Evolutionary conservation across 495 filamentous ascomycete species (phyloP), one percentile per base, ranked within the genome.

Genomic region (Xylaria curta): DNA sequence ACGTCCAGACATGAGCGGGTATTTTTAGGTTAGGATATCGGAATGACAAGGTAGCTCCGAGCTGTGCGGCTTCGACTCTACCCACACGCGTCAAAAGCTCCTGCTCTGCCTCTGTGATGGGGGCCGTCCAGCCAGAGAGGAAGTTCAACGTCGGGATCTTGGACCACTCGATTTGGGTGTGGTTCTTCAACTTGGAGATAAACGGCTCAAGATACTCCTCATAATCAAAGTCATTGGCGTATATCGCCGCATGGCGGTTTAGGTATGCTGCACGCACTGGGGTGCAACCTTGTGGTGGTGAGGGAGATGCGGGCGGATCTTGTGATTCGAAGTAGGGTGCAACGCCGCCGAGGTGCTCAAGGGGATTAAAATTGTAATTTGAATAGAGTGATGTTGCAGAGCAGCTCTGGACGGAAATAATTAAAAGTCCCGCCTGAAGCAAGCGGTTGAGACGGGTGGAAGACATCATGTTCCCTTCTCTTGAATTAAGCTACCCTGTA

Each of bases 311-410:
- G 21, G 81, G 80, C 42, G 84, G 84, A 63, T 85, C 84, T 61
- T 78, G 76, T 17, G 83, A 80, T 73, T 87, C 84, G 66, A 85
- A 87, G 69, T 85, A 85, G 1, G 85, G 84, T 4, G 84, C 76
- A 17, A 85, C 80, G 53, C 84, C 84, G 53, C 82, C 81, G 10
- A 87, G 81, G 74, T 87, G 84, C 64, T 84, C 74, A 4, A 87
- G 78, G 10, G 85, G 85, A 54, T 85, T 78, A 69, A 87, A 85
- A 21, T 60, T 73, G 56, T 85, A 85, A 9, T 76, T 70, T 8
- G 79, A 77, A 66, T 80, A 78, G 38, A 81, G 74, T 19, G 72
- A 68, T 17, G 78, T 63, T 26, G 76, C 76, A 12, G 59, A 71
- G n/a, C 75, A 73, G 13, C 54, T 28, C n/a, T 73, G 76, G 1